Evolutionary conservation across 2,329 filamentous ascomycete genomes (phyloP).

Genomic region (Sclerotinia trifoliorum): DNA sequence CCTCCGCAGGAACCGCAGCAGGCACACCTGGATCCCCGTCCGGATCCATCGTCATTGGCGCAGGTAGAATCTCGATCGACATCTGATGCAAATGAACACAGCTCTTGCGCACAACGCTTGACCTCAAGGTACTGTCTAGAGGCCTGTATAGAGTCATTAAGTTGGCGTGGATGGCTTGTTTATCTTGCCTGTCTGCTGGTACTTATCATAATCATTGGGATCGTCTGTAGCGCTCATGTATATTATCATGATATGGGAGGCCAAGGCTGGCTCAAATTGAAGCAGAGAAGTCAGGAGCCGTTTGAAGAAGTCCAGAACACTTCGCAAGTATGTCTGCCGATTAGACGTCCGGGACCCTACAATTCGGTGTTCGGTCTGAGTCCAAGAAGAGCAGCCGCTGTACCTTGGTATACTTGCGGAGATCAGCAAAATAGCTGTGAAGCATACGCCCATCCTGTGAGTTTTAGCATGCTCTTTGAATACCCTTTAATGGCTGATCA

Average conservation of each 20-base stretch:
- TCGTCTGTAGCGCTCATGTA: constrained; percentile 33
- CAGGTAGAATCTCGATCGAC: constrained; percentile 25
- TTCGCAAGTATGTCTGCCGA: constrained; percentile 29
- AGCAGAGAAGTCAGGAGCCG: constrained; percentile 5
- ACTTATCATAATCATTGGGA: constrained; percentile 30
- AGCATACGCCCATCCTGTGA: constrained; percentile 34
- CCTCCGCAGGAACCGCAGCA: constrained; percentile 24
- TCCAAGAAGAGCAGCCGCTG: constrained; percentile 14
- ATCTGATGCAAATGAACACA: constrained; percentile 23
- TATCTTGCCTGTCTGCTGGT: constrained; percentile 27
- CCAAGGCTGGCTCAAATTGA: constrained; percentile 32
- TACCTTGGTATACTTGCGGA: constrained; percentile 37
- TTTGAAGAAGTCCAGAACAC: not conserved
- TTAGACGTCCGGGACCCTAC: constrained; percentile 27
- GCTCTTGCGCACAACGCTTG: constrained; percentile 20
- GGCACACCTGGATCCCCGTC: constrained; percentile 18
- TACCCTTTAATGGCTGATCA: not conserved
- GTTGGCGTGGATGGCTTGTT: constrained; percentile 28
- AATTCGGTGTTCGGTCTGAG: constrained; percentile 6
- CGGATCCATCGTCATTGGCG: constrained; percentile 15
- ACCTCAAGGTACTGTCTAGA: constrained; percentile 6
- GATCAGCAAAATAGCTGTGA: constrained; percentile 38
- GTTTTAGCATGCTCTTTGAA: not conserved
- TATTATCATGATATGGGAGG: constrained; percentile 35
- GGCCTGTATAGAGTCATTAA: constrained; percentile 15